Evolutionary conservation across 495 filamentous ascomycete species (phyloP), one percentile per base, ranked within the genome.

Genomic region (Niebla homalea): DNA sequence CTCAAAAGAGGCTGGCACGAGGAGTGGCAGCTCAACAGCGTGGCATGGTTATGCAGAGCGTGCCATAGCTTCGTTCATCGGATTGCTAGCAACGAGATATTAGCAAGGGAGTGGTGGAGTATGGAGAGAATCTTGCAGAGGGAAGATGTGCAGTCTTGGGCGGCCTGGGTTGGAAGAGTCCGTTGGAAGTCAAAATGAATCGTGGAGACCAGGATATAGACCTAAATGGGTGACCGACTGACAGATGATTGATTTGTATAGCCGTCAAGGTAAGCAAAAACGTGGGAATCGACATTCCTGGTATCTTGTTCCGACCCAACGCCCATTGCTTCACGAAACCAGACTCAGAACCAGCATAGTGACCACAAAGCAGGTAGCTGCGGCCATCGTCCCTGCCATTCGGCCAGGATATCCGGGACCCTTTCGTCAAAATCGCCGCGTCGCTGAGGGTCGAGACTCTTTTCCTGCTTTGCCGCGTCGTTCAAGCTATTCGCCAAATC

Each of bases 381-480:
- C 23, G 93, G 92, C 83, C 90, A 94, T 63, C 80, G 79, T 64
- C 90, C 89, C 69, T 99, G 93, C 93, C 93, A 99, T 53, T 80
- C 80, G n/a, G 78, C 92, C 52, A 99, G 64, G 23, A 99, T 84
- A 41, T 95, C 88, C 0, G 93, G 93, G 11, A 99, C 93, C 42
- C 79, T 77, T 60, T 92, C 89, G 68, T 99, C 93, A 57, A 99
- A 97, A 37, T 83, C 80, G 46, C 70, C 69, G 18, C 90, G 71
- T 41, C 79, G 77, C 10, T 74, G 77, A 21, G 76, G 80, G 47
- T 70, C 73, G 2, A 81, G 87, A 51, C 76, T 71, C 53, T 86
- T 80, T 64, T 96, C 92, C 57, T 87, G 77, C 26, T 64, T 67
- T 3, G 93, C 93, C 0, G 81, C 84, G n/a, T 75, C 74, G 58